Evolutionary conservation across 176 grass and related monocot species (phyloP), one percentile per base, ranked within the genome.

Genomic region (Eragrostis curvula): DNA sequence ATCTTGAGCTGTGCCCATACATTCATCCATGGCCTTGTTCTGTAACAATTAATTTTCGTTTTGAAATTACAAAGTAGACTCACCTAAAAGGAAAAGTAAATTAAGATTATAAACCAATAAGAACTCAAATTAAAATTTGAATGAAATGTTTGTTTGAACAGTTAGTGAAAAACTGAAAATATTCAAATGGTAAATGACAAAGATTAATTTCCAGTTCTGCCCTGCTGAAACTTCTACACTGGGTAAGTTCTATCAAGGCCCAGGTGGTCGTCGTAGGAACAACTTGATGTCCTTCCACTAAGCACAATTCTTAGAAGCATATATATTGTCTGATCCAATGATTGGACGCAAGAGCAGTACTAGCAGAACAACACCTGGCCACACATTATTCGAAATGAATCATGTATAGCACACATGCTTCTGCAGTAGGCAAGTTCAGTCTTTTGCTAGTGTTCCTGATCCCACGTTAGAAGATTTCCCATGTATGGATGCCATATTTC

Each of bases 361-460:
- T 16, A 3, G 36, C 20, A 75, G 53, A 60, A 16, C 45, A 17
- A 61, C 55, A 27, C 39, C 40, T 28, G 17, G 16, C 24, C 27
- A 72, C 15, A 51, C 30, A 9, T n/a, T n/a, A 25, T 24, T 27
- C 6, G 12, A 46, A 68, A 27, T 4, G 68, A 69, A 69, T 70
- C 21, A 46, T 73, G n/a, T 51, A 75, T 58, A 24, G 51, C 36
- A 51, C 70, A 72, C 25, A 32, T 72, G 70, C 48, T 32, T 36
- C 48, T 6, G 48, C 70, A 73, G 70, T 52, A 29, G 69, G 45
- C 45, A 29, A 24, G 69, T 17, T 10, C 45, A 23, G 9, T 49
- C n/a, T 27, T 49, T 23, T 29, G 68, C 42, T 47, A 13, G 11
- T 15, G n/a, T 69, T 25, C 68, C 68, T 25, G 14, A 49, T 49